phyloP scores from a whole-genome alignment of 2,329 filamentous ascomycete genomes.

The Penicillium verrucosum region DNA sequence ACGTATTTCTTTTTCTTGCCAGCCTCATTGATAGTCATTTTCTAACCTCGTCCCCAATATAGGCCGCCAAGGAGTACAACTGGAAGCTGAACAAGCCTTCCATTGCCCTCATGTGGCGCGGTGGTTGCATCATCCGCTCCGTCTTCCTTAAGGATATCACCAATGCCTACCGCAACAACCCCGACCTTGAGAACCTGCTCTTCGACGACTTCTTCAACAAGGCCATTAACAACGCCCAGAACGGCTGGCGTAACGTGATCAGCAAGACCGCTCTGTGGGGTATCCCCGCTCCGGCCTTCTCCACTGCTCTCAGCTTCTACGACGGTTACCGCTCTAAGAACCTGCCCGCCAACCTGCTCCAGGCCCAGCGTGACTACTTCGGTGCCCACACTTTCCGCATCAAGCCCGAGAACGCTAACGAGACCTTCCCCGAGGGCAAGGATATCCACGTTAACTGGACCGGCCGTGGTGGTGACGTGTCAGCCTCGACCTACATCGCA shows the following conservation, averaged over 20 bases:
- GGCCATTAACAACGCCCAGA: conserved; percentile 94
- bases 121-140: conserved; percentile 99
- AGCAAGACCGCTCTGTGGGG: conserved; percentile 89
- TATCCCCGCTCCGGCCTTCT: conserved; percentile 95
- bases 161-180: conserved; percentile 88
- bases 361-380: conserved; percentile 99
- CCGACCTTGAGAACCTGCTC: conserved; percentile 93
- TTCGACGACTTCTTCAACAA: conserved; percentile 99
- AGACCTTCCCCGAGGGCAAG: conserved; percentile 77
- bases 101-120: conserved; percentile 99
- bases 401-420: conserved; percentile 74
- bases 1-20: conserved; percentile 36
- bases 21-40: not conserved
- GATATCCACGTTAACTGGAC: conserved; percentile 99
- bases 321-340: conserved; percentile 97
- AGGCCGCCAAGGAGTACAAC: conserved; percentile 91
- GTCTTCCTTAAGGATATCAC: conserved; percentile 99
- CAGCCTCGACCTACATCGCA: conserved; percentile 95
- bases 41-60: conserved; percentile 10
- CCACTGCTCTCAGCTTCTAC: conserved; percentile 95
- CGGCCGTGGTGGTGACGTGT: conserved; percentile 93
- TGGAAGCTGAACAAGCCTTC: conserved; percentile 99
- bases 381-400: conserved; percentile 87
- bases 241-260: conserved; percentile 86
- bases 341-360: conserved; percentile 94